Evolutionary conservation across 768 basidiomycete genomes (phyloP).

Genomic region (Mycena belliarum): DNA sequence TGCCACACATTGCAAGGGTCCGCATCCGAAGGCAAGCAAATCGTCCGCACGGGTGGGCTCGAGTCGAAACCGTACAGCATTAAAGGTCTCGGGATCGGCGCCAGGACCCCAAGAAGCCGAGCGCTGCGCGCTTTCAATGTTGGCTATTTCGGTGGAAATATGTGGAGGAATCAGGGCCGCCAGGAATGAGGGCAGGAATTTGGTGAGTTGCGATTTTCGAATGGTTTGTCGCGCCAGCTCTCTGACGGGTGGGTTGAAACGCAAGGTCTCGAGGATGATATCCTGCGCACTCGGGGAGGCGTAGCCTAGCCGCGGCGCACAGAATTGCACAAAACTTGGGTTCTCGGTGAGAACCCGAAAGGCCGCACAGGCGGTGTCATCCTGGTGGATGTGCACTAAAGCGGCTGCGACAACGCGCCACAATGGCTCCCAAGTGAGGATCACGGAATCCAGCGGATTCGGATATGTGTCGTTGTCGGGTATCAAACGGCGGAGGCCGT

Average conservation of each 20-base stretch:
- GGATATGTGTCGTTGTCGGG: constrained; percentile 32
- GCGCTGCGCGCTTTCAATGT: constrained; percentile 36
- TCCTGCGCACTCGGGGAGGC: constrained; percentile 33
- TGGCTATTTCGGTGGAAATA: constrained; percentile 32
- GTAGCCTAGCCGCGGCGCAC: not conserved
- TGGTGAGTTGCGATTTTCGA: not conserved
- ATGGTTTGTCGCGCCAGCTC: constrained; percentile 37
- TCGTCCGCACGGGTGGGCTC: constrained; percentile 23
- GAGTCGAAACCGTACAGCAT: constrained; percentile 40
- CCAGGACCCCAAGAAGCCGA: constrained; percentile 39
- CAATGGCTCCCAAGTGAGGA: constrained; percentile 62
- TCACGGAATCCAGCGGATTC: constrained; percentile 51
- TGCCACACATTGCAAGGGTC: constrained; percentile 49
- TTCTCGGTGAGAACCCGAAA: constrained; percentile 38
- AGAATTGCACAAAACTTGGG: constrained; percentile 34
- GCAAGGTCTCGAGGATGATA: constrained; percentile 46
- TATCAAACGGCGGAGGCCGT: constrained; percentile 41
- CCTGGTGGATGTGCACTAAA: constrained; percentile 38
- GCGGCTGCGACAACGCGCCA: constrained; percentile 59
- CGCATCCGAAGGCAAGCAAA: constrained; percentile 50
- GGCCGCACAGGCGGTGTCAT: constrained; percentile 23
- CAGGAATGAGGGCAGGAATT: constrained; percentile 11
- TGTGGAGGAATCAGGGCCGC: not conserved
- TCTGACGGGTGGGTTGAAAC: constrained; percentile 53
- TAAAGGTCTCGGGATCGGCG: constrained; percentile 32